Evolutionary conservation across 805 yeast genomes (phyloP).

Genomic region (Metschnikowia picachoensis): DNA sequence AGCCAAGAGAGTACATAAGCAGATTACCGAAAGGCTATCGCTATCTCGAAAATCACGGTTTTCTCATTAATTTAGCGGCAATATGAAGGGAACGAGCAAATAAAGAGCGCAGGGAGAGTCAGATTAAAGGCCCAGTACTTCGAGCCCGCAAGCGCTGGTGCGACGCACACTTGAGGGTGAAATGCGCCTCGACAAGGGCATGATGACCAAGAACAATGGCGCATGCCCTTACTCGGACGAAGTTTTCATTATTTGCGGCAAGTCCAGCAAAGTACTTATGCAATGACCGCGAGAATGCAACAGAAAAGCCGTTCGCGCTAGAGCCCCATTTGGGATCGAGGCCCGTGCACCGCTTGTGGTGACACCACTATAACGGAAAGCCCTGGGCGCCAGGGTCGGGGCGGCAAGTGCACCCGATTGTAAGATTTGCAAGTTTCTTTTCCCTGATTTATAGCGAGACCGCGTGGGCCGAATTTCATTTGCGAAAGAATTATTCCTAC

Average conservation of each 20-base stretch:
- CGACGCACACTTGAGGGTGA: too few relatives aligned
- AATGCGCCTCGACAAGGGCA: too few relatives aligned
- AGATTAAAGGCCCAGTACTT: background rate
- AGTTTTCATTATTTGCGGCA: background rate
- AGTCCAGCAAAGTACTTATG: background rate
- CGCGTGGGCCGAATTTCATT: background rate
- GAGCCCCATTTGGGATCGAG: background rate
- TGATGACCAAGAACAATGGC: too few relatives aligned
- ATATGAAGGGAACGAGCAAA: too few relatives aligned
- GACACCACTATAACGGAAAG: background rate
- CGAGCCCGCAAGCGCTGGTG: too few relatives aligned
- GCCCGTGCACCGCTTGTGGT: constrained; percentile 6
- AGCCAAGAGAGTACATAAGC: too few relatives aligned
- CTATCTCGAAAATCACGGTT: too few relatives aligned
- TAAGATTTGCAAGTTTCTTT: constrained; percentile 2
- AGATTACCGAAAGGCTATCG: too few relatives aligned
- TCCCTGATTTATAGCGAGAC: background rate
- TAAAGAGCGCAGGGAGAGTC: too few relatives aligned
- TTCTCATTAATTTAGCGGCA: too few relatives aligned
- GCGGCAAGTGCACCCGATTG: constrained; percentile 6
- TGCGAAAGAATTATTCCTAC: too few relatives aligned
- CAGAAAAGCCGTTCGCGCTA: constrained; percentile 7
- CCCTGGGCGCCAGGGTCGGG: constrained; percentile 2
- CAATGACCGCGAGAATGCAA: too few relatives aligned
- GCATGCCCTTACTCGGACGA: background rate